Evolutionary conservation across 2,329 filamentous ascomycete genomes (phyloP).

Genomic region (Penicillium sp.): DNA sequence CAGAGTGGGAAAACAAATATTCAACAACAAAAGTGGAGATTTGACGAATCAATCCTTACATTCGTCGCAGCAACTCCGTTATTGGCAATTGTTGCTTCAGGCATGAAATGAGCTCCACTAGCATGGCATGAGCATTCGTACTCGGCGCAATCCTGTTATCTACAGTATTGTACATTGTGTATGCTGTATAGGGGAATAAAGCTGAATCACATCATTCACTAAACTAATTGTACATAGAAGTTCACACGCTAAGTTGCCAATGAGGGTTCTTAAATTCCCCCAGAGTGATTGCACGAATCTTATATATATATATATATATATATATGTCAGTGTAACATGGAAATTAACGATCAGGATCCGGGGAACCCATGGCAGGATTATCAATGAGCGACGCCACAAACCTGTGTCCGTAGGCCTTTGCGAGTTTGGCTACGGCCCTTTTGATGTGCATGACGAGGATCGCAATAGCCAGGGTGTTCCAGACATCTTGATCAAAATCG

Average conservation of each 20-base stretch:
- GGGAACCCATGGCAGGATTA: not conserved
- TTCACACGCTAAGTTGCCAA: not conserved
- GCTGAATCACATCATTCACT: not conserved
- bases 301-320: too few relatives aligned
- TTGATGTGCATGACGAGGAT: conserved; percentile 55
- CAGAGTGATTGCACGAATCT: not conserved
- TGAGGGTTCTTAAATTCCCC: not conserved
- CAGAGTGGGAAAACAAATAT: not conserved
- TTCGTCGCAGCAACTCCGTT: not conserved
- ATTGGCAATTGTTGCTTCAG: not conserved
- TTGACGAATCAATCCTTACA: not conserved
- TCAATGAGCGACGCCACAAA: conserved; percentile 3
- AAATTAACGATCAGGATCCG: not conserved
- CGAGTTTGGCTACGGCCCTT: conserved; percentile 49
- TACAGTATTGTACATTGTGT: not conserved
- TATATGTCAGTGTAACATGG: too few relatives aligned
- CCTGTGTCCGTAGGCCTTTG: conserved; percentile 28
- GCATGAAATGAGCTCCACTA: not conserved
- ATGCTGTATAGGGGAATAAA: too few relatives aligned
- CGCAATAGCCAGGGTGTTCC: conserved; percentile 58
- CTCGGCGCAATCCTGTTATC: not conserved
- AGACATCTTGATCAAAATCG: conserved; percentile 55
- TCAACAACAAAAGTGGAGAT: not conserved
- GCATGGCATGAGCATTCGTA: not conserved
- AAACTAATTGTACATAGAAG: not conserved